Conservation (phyloP, 257 asterid genomes). For the Solanum rostratum region DNA sequence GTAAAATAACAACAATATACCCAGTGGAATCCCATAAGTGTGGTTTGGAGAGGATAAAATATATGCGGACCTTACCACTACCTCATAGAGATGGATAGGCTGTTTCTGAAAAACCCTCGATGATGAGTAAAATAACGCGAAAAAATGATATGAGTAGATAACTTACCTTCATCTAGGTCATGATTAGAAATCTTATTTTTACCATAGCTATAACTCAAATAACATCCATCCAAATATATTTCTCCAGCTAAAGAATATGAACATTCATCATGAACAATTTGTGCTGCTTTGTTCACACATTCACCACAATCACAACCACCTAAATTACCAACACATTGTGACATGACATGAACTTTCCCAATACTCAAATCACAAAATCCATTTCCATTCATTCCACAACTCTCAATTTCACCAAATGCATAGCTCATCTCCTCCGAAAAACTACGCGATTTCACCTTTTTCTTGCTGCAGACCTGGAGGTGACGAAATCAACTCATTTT, state of each 20-base stretch:
- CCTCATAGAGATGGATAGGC: too few species aligned
- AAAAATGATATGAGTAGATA: neutral
- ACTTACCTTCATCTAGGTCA: conserved; percentile 23
- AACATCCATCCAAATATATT: conserved; percentile 48
- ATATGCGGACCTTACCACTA: too few species aligned
- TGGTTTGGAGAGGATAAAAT: too few species aligned
- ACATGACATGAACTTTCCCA: conserved; percentile 21
- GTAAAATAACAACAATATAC: too few species aligned
- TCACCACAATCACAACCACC: conserved; percentile 48
- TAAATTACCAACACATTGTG: conserved; percentile 47
- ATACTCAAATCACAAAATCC: conserved; percentile 40
- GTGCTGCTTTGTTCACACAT: conserved; percentile 36
- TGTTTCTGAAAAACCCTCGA: too few species aligned
- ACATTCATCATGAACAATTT: conserved; percentile 39
- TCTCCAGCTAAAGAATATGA: conserved; percentile 42
- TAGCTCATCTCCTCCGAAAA: conserved; percentile 31
- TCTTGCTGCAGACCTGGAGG: conserved; percentile 21
- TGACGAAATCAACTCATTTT: neutral
- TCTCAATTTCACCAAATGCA: conserved; percentile 43
- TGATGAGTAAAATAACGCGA: neutral
- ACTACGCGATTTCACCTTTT: conserved; percentile 3
- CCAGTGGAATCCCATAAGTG: too few species aligned
- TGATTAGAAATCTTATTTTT: conserved; percentile 4
- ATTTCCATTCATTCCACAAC: conserved; percentile 21
- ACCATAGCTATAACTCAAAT: conserved; percentile 23